Conservation (phyloP, 164 flowering plant species). For the Liquidambar formosana region DNA sequence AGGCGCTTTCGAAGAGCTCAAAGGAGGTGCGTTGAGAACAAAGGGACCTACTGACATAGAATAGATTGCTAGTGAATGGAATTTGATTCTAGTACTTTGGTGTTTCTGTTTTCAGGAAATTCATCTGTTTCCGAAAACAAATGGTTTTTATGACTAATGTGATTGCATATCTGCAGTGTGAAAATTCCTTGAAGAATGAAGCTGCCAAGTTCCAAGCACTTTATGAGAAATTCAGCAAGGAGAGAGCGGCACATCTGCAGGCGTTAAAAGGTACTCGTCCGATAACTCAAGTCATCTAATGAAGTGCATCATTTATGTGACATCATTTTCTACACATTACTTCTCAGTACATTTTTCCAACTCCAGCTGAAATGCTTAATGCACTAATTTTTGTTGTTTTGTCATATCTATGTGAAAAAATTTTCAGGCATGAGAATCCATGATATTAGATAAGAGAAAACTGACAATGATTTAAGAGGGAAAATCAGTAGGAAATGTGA, state of each 20-base stretch:
- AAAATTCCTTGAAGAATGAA: constrained; percentile 67
- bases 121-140: neutral
- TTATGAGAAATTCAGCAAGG: constrained; percentile 73
- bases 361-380: neutral
- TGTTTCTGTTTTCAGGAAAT: neutral
- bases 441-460: neutral
- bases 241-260: constrained; percentile 64
- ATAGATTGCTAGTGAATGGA: neutral
- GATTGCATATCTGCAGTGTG: constrained; percentile 51
- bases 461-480: neutral
- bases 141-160: neutral
- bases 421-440: neutral
- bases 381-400: neutral
- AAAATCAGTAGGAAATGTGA: too few relatives aligned
- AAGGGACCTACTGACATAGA: neutral
- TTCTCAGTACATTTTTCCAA: neutral
- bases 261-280: constrained; percentile 53
- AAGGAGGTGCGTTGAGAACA: constrained; percentile 64
- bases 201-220: constrained; percentile 66
- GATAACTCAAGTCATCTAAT: neutral
- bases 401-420: too few relatives aligned
- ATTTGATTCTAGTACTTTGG: neutral
- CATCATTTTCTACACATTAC: neutral
- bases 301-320: neutral
- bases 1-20: constrained; percentile 79